A percentile compares a stretch with the other conserved stretches of the same genome.
Evolutionary conservation across 177 flowering plant species (phyloP).

Genomic region (Vitis hybrid): DNA sequence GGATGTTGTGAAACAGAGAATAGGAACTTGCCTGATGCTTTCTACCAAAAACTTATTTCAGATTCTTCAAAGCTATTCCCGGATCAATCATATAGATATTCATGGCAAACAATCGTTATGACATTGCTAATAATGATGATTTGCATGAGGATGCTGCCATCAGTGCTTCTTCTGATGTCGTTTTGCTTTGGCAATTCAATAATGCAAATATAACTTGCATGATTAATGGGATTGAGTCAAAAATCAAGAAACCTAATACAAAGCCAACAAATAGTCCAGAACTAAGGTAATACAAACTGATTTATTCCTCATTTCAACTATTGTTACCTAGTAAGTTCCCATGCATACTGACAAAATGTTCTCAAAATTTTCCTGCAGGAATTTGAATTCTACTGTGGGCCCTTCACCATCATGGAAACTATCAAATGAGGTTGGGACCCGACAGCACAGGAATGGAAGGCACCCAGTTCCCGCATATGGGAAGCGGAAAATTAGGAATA

Average conservation of each 20-base stretch:
- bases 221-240: constrained; percentile 43
- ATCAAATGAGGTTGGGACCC: constrained; percentile 25
- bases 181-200: constrained; percentile 82
- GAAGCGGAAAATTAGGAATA: constrained; percentile 42
- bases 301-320: not conserved
- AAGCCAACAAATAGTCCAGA: constrained; percentile 59
- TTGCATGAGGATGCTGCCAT: constrained; percentile 84
- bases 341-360: not conserved
- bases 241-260: constrained; percentile 43
- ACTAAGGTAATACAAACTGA: constrained; percentile 42
- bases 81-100: constrained; percentile 49
- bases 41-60: constrained; percentile 57
- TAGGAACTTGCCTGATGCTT: constrained; percentile 38
- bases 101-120: constrained; percentile 41
- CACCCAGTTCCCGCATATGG: constrained; percentile 34
- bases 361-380: constrained; percentile 30
- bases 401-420: constrained; percentile 51
- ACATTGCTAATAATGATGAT: constrained; percentile 47
- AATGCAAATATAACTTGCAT: constrained; percentile 48
- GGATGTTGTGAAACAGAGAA: constrained; percentile 58
- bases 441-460: constrained; percentile 30
- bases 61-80: constrained; percentile 50
- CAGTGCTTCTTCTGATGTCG: constrained; percentile 90
- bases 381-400: constrained; percentile 24
- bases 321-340: not conserved